phyloP scores from a whole-genome alignment of 805 yeast genomes.

The Saccharomycopsis microspora region DNA sequence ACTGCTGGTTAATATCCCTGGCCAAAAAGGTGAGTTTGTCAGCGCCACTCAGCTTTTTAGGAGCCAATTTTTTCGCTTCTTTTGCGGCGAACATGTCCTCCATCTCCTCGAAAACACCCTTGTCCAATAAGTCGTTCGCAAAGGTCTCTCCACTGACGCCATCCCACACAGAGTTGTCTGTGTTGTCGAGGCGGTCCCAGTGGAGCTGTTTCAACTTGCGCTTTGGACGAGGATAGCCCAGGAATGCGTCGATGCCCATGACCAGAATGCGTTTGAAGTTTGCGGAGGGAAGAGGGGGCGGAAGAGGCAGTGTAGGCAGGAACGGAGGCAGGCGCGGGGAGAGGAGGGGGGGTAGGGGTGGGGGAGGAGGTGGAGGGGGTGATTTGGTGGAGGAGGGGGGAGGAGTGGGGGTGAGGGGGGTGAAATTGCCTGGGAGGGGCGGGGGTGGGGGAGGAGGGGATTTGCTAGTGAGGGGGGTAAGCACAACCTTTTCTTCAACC shows the following conservation, averaged over 20 bases:
- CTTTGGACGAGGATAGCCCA: conserved; percentile 54
- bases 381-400: conserved; percentile 11
- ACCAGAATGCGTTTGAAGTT: conserved; percentile 12
- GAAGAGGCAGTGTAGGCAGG: conserved; percentile 22
- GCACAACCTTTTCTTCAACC: too few relatives aligned
- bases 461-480: conserved; percentile 13
- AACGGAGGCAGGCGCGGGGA: conserved; percentile 22
- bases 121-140: conserved; percentile 53
- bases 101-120: conserved; percentile 75
- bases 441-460: conserved; percentile 23
- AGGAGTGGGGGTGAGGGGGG: conserved; percentile 18
- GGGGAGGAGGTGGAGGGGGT: conserved; percentile 28
- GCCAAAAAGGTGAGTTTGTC: conserved; percentile 61
- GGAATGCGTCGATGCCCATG: conserved; percentile 27
- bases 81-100: conserved; percentile 84
- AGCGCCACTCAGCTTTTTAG: conserved; percentile 34
- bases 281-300: conserved; percentile 23
- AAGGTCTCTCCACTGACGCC: conserved; percentile 43
- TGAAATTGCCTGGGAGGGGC: conserved; percentile 23
- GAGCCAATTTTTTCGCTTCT: conserved; percentile 41
- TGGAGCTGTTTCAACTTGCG: conserved; percentile 85
- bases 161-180: conserved; percentile 82
- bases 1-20: conserved; percentile 84
- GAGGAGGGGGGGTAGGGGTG: conserved; percentile 21
- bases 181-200: conserved; percentile 87